Conservation (phyloP, 352 stramenopile species). For the Phytophthora macrochlamydospora region DNA sequence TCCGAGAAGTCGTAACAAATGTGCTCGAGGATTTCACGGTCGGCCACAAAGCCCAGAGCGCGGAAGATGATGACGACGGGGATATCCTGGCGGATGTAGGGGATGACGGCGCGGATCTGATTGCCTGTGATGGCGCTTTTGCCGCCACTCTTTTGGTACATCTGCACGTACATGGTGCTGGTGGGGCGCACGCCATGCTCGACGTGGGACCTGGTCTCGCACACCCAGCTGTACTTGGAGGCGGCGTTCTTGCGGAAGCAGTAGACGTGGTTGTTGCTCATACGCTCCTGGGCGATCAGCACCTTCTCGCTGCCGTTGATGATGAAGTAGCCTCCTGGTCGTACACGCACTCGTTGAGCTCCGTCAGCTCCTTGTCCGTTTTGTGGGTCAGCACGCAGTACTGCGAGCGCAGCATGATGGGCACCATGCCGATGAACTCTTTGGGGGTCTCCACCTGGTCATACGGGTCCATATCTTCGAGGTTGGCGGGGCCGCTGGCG, state of each 20-base stretch:
- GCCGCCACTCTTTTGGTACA: conserved; percentile 96
- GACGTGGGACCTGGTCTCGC: conserved; percentile 97
- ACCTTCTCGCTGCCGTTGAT: conserved; percentile 98
- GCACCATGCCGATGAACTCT: conserved; percentile 98
- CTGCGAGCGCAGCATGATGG: conserved; percentile 98
- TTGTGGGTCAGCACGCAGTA: conserved; percentile 96
- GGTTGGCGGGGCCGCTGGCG: conserved; percentile 57
- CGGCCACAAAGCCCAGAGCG: conserved; percentile 95
- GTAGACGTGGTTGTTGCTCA: conserved; percentile 99
- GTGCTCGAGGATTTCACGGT: conserved; percentile 99
- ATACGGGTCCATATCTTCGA: conserved; percentile 90
- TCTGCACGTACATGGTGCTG: conserved; percentile 98
- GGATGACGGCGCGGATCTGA: conserved; percentile 97
- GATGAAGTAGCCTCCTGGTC: conserved; percentile 99
- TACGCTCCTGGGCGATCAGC: conserved; percentile 99
- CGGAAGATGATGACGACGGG: conserved; percentile 99
- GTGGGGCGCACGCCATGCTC: conserved; percentile 95
- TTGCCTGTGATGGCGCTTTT: conserved; percentile 97
- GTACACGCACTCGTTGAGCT: conserved; percentile 99
- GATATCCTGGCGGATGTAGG: conserved; percentile 99
- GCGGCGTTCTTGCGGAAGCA: conserved; percentile 99
- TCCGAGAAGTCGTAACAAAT: conserved; percentile 99
- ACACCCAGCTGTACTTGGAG: conserved; percentile 97
- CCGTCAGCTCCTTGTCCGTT: conserved; percentile 93
- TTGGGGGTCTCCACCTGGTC: conserved; percentile 88